These are phyloP conservation scores for Endocalyx cinctus DNA, from an alignment of 2,329 filamentous ascomycete genomes.

Conservation along the genomic window DNA sequence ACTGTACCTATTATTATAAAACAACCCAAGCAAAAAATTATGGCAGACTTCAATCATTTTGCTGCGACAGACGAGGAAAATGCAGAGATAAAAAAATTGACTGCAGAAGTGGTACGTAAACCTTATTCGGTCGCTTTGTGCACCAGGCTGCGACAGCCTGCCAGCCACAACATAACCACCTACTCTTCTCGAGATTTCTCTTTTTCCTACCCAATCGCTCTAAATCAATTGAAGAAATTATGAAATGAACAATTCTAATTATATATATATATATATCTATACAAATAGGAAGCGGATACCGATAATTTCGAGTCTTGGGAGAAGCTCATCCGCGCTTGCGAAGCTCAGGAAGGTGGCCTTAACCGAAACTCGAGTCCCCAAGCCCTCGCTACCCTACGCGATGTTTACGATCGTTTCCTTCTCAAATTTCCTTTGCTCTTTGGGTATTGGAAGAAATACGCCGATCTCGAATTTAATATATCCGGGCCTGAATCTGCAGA, in stretches of 20 bases:
- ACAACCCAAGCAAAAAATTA: no score
- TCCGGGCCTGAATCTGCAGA: constrained; percentile 95
- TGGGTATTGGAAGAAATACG: constrained; percentile 99
- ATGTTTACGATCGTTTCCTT: constrained; percentile 87
- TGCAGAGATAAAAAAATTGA: constrained; percentile 73
- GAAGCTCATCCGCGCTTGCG: constrained; percentile 77
- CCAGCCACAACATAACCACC: no score
- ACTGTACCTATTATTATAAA: no score
- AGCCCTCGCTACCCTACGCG: constrained; percentile 80
- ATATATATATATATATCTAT: no score
- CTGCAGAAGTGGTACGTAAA: constrained; percentile 67
- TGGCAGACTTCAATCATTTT: constrained; percentile 68
- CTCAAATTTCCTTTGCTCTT: constrained; percentile 93
- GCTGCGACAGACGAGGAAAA: constrained; percentile 77
- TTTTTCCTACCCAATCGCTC: no score
- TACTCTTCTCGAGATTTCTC: no score
- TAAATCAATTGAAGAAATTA: no score
- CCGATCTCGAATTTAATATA: constrained; percentile 94
- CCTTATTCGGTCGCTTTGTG: neutral
- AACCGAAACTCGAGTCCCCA: constrained; percentile 96
- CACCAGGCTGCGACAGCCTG: neutral
- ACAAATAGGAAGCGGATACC: constrained; percentile 60
- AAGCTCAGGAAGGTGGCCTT: constrained; percentile 83
- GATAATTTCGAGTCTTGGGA: constrained; percentile 97
- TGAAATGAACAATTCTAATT: no score